Evolutionary conservation across 2,329 filamentous ascomycete genomes (phyloP), one percentile per base, ranked within the genome.

Genomic region (Colletotrichum caudatum): DNA sequence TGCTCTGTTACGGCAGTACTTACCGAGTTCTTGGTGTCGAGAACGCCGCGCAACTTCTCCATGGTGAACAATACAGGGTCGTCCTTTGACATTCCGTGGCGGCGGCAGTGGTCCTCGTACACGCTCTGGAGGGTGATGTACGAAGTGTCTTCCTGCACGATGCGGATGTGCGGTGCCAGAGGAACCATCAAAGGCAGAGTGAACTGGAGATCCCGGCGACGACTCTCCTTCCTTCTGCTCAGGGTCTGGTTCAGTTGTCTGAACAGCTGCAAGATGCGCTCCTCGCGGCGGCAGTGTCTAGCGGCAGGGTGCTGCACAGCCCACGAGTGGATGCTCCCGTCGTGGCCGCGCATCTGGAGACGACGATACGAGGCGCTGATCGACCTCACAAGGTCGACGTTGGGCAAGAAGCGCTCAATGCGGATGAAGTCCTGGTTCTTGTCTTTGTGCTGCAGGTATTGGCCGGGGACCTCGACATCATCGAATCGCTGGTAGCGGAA

Each of bases 351-450:
- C 80, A 99, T 98, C 84, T 94, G 97, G 76, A 99, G 88, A 58
- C 97, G 90, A 41, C 96, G 91, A 82, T 98, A 95, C 62, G 95
- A 98, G 39, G 95, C 92, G 66, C 94, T 94, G 76, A 97, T 94
- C 12, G 92, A 94, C 66, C 96, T 92, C 53, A 99, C 93, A 64
- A 98, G 87, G 76, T 99, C 95, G 26, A 99, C 94, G 75, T 96
- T 93, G 12, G 97, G 95, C 76, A 99, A 83, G 89, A 99, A 99
- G 33, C 95, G 92, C 80, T 99, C 97, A 75, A 99, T 98, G 57
- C 95, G 92, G 75, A 99, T 92, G 79, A 99, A 99, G 80, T 99
- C 96, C 77, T 97, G 94, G 81, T 99, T 99, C 88, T 98, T 99
- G 78, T 99, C 97, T 81, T 96, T 97, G 83, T 98, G 96, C 79